Evolutionary conservation across 2,329 filamentous ascomycete genomes (phyloP).

Genomic region (Colletotrichum musicola): DNA sequence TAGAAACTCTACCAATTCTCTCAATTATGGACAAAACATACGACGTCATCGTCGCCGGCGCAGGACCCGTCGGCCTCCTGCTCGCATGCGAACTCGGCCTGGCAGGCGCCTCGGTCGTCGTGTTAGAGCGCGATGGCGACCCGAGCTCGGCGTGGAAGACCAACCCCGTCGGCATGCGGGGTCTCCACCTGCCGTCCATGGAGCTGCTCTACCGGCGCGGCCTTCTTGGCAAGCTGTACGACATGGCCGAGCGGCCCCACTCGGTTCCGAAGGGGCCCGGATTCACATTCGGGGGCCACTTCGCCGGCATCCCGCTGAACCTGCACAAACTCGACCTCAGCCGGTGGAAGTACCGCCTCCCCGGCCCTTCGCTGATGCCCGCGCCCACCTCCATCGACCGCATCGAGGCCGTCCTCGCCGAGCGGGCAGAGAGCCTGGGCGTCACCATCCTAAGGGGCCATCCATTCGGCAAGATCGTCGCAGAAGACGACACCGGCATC

Average conservation of each 20-base stretch:
- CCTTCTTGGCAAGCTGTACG: constrained; percentile 47
- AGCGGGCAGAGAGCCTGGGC: constrained; percentile 45
- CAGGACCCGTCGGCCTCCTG: constrained; percentile 51
- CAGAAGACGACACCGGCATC: constrained; percentile 42
- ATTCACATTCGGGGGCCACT: constrained; percentile 49
- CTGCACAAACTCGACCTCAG: constrained; percentile 45
- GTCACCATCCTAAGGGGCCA: constrained; percentile 45
- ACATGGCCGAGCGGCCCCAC: constrained; percentile 31
- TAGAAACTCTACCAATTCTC: background rate
- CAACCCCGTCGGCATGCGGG: constrained; percentile 45
- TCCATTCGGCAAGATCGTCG: constrained; percentile 41
- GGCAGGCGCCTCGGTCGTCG: constrained; percentile 49
- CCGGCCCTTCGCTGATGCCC: constrained; percentile 44
- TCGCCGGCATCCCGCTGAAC: constrained; percentile 48
- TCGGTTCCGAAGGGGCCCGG: constrained; percentile 37
- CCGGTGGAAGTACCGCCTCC: constrained; percentile 48
- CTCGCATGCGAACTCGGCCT: constrained; percentile 52
- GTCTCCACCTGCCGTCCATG: constrained; percentile 49
- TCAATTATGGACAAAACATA: constrained; percentile 37
- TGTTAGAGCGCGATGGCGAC: constrained; percentile 58
- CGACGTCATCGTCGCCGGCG: constrained; percentile 53
- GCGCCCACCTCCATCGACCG: constrained; percentile 41
- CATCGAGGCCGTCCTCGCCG: constrained; percentile 40
- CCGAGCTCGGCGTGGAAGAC: constrained; percentile 44
- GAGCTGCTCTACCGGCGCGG: constrained; percentile 55